Evolutionary conservation across 257 asterid species (phyloP).

Genomic region (Nicotiana tomentosiformis): DNA sequence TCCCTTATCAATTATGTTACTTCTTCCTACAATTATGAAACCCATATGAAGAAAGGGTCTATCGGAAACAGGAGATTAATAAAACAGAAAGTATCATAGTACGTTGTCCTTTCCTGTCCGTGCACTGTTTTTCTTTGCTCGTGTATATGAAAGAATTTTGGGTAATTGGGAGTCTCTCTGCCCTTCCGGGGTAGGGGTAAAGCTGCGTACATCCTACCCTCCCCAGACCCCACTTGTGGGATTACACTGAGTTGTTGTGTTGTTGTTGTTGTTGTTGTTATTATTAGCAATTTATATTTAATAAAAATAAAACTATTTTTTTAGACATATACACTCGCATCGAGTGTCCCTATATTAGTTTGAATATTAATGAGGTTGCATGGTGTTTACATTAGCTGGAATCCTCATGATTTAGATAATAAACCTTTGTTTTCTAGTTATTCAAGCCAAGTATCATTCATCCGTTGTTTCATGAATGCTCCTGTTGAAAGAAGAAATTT

Average conservation of each 20-base stretch:
- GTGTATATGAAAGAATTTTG: too few species aligned
- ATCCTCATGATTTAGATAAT: background rate
- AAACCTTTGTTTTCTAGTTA: slow-evolving; percentile 6
- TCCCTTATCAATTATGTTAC: background rate
- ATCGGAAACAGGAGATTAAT: too few species aligned
- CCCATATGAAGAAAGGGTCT: background rate
- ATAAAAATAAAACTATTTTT: background rate
- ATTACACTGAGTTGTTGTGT: too few species aligned
- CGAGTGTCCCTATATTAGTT: background rate
- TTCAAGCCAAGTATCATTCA: background rate
- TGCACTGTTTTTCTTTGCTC: too few species aligned
- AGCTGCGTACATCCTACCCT: too few species aligned
- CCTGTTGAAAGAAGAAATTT: background rate
- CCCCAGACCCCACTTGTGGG: too few species aligned
- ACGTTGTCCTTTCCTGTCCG: too few species aligned
- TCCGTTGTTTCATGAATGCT: background rate
- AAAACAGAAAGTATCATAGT: too few species aligned
- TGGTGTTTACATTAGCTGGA: background rate
- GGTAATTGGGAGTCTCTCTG: too few species aligned
- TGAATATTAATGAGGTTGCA: background rate
- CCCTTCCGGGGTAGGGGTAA: too few species aligned
- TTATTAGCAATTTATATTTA: background rate
- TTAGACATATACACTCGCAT: background rate
- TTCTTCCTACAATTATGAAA: background rate
- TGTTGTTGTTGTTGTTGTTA: too few species aligned